These are phyloP conservation scores for Dipodascopsis tothii DNA, from an alignment of 805 yeast genomes.

Conservation along the genomic window DNA sequence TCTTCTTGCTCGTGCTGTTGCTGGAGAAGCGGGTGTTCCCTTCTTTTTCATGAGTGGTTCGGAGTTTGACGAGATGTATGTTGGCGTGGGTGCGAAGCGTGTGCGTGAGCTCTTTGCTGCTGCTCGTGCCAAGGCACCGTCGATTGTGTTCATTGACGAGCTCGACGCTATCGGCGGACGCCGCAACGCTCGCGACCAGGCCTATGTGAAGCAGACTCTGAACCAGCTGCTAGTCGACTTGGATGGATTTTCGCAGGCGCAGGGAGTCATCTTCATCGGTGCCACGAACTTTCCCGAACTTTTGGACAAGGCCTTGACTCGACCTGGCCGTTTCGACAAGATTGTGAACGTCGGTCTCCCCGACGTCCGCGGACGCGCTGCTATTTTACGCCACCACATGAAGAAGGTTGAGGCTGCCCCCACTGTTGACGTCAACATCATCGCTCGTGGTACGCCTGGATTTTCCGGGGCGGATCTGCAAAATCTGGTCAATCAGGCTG, in stretches of 20 bases:
- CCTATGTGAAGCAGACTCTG: conserved; percentile 93
- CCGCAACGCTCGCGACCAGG: conserved; percentile 95
- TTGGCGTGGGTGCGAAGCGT: conserved; percentile 98
- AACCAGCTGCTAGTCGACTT: conserved; percentile 92
- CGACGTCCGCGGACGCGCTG: conserved; percentile 94
- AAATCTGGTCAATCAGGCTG: conserved; percentile 96
- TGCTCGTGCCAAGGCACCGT: conserved; percentile 93
- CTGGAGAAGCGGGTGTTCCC: conserved; percentile 98
- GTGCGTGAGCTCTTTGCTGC: conserved; percentile 89
- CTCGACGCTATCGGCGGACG: conserved; percentile 98
- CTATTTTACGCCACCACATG: conserved; percentile 85
- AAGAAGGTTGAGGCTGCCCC: conserved; percentile 78
- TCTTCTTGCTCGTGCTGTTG: conserved; percentile 91
- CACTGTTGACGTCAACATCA: conserved; percentile 76
- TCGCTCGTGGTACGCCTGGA: conserved; percentile 97
- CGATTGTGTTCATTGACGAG: conserved; percentile 94
- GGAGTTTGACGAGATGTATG: conserved; percentile 95
- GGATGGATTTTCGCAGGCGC: conserved; percentile 85
- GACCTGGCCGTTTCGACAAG: conserved; percentile 98
- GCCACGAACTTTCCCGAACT: conserved; percentile 98
- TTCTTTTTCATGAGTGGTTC: conserved; percentile 98
- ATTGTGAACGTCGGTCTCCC: conserved; percentile 92
- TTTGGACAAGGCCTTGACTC: conserved; percentile 89
- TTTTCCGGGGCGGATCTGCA: conserved; percentile 95
- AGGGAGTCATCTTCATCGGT: conserved; percentile 92